A percentile compares a stretch with the other conserved stretches of the same genome.
Evolutionary conservation across 2,329 filamentous ascomycete species (phyloP).

Genomic region (Xylaria sp.): DNA sequence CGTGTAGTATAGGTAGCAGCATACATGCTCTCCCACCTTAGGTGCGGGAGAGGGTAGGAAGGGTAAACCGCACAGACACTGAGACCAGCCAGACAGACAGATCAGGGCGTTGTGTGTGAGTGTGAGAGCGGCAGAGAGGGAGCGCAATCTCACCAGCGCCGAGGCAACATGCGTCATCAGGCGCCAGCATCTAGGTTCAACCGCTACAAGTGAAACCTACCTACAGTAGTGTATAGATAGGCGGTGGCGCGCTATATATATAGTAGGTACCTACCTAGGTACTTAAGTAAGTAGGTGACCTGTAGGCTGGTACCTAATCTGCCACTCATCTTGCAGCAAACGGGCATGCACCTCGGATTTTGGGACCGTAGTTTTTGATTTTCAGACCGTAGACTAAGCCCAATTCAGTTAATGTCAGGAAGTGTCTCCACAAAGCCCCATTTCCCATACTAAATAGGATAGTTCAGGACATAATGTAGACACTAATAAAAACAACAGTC

Average conservation of each 20-base stretch:
- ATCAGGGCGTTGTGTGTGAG: neutral
- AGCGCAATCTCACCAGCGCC: conserved; percentile 4
- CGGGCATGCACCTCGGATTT: no score
- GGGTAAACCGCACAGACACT: neutral
- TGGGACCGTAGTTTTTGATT: no score
- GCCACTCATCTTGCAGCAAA: conserved; percentile 13
- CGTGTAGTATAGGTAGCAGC: no score
- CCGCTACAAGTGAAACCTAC: conserved; percentile 10
- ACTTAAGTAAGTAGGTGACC: neutral
- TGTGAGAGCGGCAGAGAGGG: neutral
- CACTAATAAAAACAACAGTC: no score
- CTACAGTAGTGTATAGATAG: neutral
- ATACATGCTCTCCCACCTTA: neutral
- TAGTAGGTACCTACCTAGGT: conserved; percentile 14
- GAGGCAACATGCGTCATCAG: conserved; percentile 5
- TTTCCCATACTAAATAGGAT: no score
- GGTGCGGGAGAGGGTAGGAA: neutral
- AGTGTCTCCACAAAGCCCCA: no score
- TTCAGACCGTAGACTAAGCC: no score
- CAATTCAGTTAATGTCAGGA: no score
- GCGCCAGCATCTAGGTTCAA: conserved; percentile 8
- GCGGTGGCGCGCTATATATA: conserved; percentile 5
- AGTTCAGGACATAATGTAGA: no score
- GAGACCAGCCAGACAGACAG: neutral
- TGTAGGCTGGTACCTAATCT: conserved; percentile 8